phyloP scores from a whole-genome alignment of 805 yeast species.

The Candida sanyiensis region DNA sequence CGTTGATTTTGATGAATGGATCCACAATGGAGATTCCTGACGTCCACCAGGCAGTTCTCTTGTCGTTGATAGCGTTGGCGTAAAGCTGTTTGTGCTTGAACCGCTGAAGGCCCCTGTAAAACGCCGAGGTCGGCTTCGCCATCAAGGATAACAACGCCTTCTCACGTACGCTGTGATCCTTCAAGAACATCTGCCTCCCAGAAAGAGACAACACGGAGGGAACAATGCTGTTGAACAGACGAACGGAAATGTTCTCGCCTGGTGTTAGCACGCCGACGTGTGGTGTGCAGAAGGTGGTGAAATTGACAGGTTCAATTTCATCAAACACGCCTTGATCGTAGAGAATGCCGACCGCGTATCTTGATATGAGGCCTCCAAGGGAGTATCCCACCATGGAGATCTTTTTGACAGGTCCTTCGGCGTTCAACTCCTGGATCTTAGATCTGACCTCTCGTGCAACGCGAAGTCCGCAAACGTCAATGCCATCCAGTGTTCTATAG shows the following conservation, averaged over 20 bases:
- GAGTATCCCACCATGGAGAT: slow-evolving; percentile 80
- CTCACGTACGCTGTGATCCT: slow-evolving; percentile 32
- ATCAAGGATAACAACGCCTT: slow-evolving; percentile 58
- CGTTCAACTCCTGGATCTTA: slow-evolving; percentile 28
- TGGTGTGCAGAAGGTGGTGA: slow-evolving; percentile 63
- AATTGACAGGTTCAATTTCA: slow-evolving; percentile 48
- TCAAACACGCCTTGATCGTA: slow-evolving; percentile 48
- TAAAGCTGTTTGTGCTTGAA: slow-evolving; percentile 56
- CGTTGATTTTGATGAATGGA: slow-evolving; percentile 45
- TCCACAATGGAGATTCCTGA: slow-evolving; percentile 61
- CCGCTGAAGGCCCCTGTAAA: slow-evolving; percentile 45
- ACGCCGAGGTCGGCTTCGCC: slow-evolving; percentile 58
- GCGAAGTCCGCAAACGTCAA: slow-evolving; percentile 76
- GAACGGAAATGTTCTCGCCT: slow-evolving; percentile 43
- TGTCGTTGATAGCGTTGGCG: slow-evolving; percentile 75
- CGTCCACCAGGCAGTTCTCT: slow-evolving; percentile 79
- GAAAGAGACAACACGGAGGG: slow-evolving; percentile 64
- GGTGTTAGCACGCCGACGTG: slow-evolving; percentile 65
- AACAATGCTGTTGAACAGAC: slow-evolving; percentile 54
- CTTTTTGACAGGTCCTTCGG: slow-evolving; percentile 41
- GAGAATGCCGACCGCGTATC: slow-evolving; percentile 73
- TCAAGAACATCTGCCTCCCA: slow-evolving; percentile 68
- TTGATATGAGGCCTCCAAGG: slow-evolving; percentile 73
- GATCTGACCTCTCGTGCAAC: slow-evolving; percentile 60
- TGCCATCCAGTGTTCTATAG: slow-evolving; percentile 78